Base-by-base conservation (phyloP, 768 basidiomycete genomes). In the Mycena maculata region DNA sequence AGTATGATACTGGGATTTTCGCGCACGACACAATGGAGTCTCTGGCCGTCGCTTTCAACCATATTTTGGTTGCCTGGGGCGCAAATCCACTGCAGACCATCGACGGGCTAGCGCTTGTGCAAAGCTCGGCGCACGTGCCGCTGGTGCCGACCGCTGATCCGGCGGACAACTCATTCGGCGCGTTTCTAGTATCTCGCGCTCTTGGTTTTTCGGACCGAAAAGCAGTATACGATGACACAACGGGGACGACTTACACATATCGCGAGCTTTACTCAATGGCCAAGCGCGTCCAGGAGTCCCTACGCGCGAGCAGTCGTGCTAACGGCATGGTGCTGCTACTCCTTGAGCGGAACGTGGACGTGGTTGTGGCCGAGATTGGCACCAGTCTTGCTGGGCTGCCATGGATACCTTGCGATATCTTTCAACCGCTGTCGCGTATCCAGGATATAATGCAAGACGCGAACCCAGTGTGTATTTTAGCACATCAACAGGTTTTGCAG, bases 191-290 rank as follows among this genome's bases (percentile, higher is more conserved):
- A 18, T 55, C 53, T 41, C 23, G 53, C 13, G 53, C 53, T 31
- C 2, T 39, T 15, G 53, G 53, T 11, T 39, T 55, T 13, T 38
- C 3, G 4, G 53, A 62, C n/a, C 53, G 49, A 6, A 18, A 62
- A 53, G 60, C 60, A 7, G 60, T 62, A 10, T 62, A 62, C 18
- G 60, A 62, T 20, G 60, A 62, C 49, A 62, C 45, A 5, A 53
- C 60, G 22, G 47, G 49, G 31, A 62, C 60, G n/a, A 52, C n/a
- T 6, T 62, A 62, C 60, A 62, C 60, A 44, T 62, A 62, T 44
- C 22, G 41, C n/a, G 47, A 62, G 23, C 60, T 62, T 10, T 39
- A 41, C 10, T 62, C 50, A 25, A 38, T 52, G 60, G 36, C 53
- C 23, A 55, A 38, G 11, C 53, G 38, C 6, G 53, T 55, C 16